Conservation (phyloP, 768 basidiomycete genomes). For the Vishniacozyma victoriae region DNA sequence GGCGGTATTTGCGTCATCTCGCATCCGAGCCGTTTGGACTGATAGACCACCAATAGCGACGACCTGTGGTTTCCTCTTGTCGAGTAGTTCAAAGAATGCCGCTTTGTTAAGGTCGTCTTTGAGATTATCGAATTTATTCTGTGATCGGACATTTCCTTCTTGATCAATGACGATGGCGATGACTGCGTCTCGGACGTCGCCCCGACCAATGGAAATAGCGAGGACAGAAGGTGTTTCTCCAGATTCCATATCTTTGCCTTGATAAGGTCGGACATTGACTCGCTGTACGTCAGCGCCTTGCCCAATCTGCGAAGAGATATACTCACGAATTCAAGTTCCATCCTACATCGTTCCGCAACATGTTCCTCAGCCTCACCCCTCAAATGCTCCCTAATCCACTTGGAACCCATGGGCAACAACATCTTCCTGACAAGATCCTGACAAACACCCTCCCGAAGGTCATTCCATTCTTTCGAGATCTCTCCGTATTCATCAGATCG, state of each 20-base stretch:
- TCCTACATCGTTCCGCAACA: constrained; percentile 63
- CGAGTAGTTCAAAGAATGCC: constrained; percentile 75
- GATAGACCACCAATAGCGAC: constrained; percentile 85
- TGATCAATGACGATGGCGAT: constrained; percentile 79
- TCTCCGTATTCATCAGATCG: constrained; percentile 78
- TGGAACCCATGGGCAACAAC: constrained; percentile 75
- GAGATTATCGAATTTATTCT: constrained; percentile 81
- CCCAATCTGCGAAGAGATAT: not conserved
- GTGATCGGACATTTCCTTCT: constrained; percentile 82
- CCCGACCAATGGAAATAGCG: constrained; percentile 89
- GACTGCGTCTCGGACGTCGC: constrained; percentile 86
- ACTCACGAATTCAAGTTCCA: constrained; percentile 64
- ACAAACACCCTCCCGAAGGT: constrained; percentile 69
- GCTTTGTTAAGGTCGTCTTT: constrained; percentile 61
- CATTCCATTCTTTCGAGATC: constrained; percentile 85
- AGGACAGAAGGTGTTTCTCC: constrained; percentile 75
- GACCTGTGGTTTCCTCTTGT: constrained; percentile 76
- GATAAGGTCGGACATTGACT: constrained; percentile 73
- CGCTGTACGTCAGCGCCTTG: constrained; percentile 56
- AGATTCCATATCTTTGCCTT: constrained; percentile 57
- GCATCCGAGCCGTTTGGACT: constrained; percentile 56
- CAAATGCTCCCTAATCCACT: constrained; percentile 83
- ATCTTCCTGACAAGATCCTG: constrained; percentile 71
- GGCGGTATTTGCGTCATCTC: constrained; percentile 34
- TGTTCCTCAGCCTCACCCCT: constrained; percentile 84